These are phyloP conservation scores for Pythium insidiosum DNA, from an alignment of 352 stramenopile species.

Conservation along the genomic window DNA sequence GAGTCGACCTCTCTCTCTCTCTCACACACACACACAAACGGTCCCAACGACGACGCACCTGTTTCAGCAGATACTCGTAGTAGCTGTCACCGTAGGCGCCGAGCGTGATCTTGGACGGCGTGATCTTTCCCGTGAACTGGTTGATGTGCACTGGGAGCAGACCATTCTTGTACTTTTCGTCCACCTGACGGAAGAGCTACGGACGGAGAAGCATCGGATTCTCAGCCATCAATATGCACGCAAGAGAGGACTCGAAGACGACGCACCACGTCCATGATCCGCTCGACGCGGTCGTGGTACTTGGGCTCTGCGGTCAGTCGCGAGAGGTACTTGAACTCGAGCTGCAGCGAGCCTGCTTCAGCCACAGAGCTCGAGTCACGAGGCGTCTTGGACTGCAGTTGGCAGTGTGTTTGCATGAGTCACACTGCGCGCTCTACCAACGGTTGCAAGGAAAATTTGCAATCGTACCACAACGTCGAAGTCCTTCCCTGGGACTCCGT, in stretches of 20 bases:
- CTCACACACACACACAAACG: too few relatives aligned
- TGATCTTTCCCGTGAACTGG: slow-evolving; percentile 27
- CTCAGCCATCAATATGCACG: too few relatives aligned
- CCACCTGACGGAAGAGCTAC: slow-evolving; percentile 41
- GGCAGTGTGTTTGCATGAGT: too few relatives aligned
- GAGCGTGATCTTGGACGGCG: slow-evolving; percentile 48
- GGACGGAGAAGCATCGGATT: background rate
- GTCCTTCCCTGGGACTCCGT: slow-evolving; percentile 58
- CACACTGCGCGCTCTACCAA: too few relatives aligned
- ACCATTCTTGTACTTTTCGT: slow-evolving; percentile 42
- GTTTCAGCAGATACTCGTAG: slow-evolving; percentile 83
- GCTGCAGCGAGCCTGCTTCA: slow-evolving; percentile 62
- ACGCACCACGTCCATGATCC: slow-evolving; percentile 54
- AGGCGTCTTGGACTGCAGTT: slow-evolving; percentile 22
- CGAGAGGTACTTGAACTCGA: slow-evolving; percentile 80
- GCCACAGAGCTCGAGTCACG: slow-evolving; percentile 38
- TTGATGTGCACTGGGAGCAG: slow-evolving; percentile 48
- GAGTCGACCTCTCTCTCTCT: too few relatives aligned
- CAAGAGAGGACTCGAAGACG: too few relatives aligned
- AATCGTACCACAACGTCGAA: slow-evolving; percentile 56
- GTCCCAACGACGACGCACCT: slow-evolving; percentile 35
- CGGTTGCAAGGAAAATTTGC: too few relatives aligned
- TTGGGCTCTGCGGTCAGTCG: slow-evolving; percentile 42
- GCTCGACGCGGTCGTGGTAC: slow-evolving; percentile 64
- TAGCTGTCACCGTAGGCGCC: slow-evolving; percentile 77